Percentiles rank a stretch among this genome's conserved stretches.
These are phyloP conservation scores for Parafenestella ontariensis DNA, from an alignment of 2,329 filamentous ascomycete species.

Conservation along the genomic window DNA sequence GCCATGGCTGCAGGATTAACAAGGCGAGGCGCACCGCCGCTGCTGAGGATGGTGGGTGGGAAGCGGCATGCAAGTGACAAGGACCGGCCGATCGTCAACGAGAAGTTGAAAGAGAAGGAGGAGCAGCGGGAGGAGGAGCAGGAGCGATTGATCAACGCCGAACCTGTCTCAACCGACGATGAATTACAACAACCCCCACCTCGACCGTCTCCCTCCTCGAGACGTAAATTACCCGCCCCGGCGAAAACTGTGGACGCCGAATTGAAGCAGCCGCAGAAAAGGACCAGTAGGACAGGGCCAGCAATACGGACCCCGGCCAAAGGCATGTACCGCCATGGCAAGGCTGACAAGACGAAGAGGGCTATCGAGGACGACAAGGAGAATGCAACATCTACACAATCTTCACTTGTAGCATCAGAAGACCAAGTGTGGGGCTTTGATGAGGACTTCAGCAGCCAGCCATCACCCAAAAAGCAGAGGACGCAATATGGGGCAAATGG, in stretches of 20 bases:
- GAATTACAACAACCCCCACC: constrained; percentile 14
- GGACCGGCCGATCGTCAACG: constrained; percentile 26
- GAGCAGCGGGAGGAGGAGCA: neutral
- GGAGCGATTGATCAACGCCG: constrained; percentile 21
- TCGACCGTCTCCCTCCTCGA: constrained; percentile 8
- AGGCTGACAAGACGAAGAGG: constrained; percentile 13
- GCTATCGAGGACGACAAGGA: constrained; percentile 24
- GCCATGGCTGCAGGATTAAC: constrained; percentile 19
- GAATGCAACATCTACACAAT: constrained; percentile 11
- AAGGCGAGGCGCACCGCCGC: constrained; percentile 10
- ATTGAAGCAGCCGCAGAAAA: constrained; percentile 8
- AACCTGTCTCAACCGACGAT: constrained; percentile 33
- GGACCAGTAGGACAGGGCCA: neutral
- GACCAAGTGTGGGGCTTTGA: constrained; percentile 5
- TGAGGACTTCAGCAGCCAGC: neutral
- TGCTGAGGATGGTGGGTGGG: constrained; percentile 42
- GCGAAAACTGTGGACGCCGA: constrained; percentile 1
- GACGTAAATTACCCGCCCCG: neutral
- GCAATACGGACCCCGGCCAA: constrained; percentile 10
- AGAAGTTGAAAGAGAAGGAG: neutral
- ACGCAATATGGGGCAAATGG: neutral
- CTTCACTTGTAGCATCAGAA: constrained; percentile 6
- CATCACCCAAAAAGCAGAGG: constrained; percentile 8
- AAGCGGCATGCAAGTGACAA: constrained; percentile 46
- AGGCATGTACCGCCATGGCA: constrained; percentile 14